A percentile compares a stretch with the other conserved stretches of the same genome.
Conservation (phyloP, 352 stramenopile species). For the Phytopythium litorale region DNA sequence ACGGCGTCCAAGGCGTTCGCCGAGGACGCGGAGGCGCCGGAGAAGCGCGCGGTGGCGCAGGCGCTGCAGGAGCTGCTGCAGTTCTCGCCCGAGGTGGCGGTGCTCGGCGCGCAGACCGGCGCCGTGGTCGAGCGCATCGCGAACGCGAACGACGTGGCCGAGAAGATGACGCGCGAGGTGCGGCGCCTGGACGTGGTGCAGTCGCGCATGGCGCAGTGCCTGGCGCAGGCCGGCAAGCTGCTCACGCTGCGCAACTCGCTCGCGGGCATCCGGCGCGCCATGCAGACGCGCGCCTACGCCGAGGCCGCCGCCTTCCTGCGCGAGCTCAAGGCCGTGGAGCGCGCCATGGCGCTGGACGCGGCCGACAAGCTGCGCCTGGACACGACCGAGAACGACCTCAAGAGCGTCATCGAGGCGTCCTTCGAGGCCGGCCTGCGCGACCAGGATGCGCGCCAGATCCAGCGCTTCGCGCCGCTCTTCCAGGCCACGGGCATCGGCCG, state of each 20-base stretch:
- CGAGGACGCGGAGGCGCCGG: constrained; percentile 23
- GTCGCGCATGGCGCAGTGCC: constrained; percentile 54
- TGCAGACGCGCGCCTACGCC: constrained; percentile 68
- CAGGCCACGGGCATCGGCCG: constrained; percentile 45
- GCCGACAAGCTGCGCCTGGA: constrained; percentile 82
- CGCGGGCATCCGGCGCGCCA: constrained; percentile 61
- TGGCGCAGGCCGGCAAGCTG: constrained; percentile 67
- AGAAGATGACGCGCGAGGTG: constrained; percentile 87
- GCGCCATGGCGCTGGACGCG: constrained; percentile 73
- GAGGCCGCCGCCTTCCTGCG: constrained; percentile 72
- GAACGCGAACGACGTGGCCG: constrained; percentile 86
- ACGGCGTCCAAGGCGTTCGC: constrained; percentile 38
- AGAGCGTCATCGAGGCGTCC: constrained; percentile 63
- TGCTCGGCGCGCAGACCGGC: constrained; percentile 71
- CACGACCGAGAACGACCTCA: constrained; percentile 82
- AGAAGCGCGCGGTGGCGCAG: constrained; percentile 51
- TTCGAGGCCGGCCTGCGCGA: constrained; percentile 55
- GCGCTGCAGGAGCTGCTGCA: constrained; percentile 49
- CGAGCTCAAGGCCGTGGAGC: constrained; percentile 70
- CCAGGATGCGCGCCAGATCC: constrained; percentile 39
- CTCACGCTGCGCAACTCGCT: constrained; percentile 79
- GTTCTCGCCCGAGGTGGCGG: constrained; percentile 61
- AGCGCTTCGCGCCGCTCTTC: constrained; percentile 75
- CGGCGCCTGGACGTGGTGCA: constrained; percentile 78
- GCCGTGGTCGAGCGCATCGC: constrained; percentile 80